These are phyloP conservation scores for Pseudogymnoascus sp. DNA, from an alignment of 2,329 filamentous ascomycete species.

Conservation along the genomic window DNA sequence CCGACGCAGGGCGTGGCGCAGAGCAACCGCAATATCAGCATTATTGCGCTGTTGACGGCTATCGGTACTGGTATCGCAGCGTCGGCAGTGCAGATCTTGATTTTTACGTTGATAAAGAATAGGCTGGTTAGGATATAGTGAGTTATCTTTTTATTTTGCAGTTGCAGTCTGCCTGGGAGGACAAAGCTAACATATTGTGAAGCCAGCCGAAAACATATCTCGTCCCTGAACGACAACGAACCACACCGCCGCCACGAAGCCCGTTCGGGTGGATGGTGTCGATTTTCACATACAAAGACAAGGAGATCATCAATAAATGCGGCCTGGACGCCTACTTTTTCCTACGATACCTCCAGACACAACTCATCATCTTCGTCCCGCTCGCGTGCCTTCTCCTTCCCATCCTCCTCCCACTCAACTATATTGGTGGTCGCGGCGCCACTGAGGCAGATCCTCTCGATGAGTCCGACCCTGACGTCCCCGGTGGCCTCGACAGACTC, in stretches of 20 bases:
- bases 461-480: constrained; percentile 32
- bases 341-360: constrained; percentile 75
- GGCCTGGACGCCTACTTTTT: constrained; percentile 98
- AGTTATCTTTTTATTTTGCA: constrained; percentile 27
- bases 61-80: constrained; percentile 24
- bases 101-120: constrained; percentile 71
- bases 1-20: constrained; percentile 18
- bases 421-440: constrained; percentile 53
- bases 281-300: constrained; percentile 60
- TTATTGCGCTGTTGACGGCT: constrained; percentile 27
- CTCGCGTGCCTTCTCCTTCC: constrained; percentile 71
- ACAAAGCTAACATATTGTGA: constrained; percentile 14
- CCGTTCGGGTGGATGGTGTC: constrained; percentile 42
- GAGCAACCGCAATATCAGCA: constrained; percentile 22
- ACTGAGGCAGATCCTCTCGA: constrained; percentile 20
- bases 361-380: constrained; percentile 87
- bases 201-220: constrained; percentile 80
- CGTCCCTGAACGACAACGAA: constrained; percentile 76
- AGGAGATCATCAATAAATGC: constrained; percentile 89
- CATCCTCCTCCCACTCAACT: constrained; percentile 79
- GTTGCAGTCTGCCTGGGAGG: constrained; percentile 9
- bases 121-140: constrained; percentile 79
- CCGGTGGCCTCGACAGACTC: constrained; percentile 64
- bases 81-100: constrained; percentile 42
- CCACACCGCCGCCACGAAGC: constrained; percentile 58